Evolutionary conservation across 768 basidiomycete species (phyloP), one percentile per base, ranked within the genome.

Genomic region (Boletus sensibilis): DNA sequence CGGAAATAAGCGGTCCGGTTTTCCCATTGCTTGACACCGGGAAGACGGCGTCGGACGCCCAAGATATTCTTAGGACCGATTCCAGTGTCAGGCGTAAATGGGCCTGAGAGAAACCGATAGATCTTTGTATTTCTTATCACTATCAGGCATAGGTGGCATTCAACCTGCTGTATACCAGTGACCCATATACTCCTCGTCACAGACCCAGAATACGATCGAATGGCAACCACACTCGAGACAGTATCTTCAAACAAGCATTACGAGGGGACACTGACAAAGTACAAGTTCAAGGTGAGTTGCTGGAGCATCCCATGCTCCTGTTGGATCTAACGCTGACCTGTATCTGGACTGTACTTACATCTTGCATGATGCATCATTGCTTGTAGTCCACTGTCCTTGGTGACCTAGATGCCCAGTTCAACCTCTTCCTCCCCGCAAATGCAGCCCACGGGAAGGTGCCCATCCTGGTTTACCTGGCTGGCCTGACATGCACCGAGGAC

Each of bases 401-500:
- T 35, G 86, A 83, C 46, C 78, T 85, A 14, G 69, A 79, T 55
- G 81, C 95, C 7, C 78, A 84, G 44, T 92, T 98, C 80, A 98
- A 98, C 72, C 73, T 98, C 61, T 99, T 91, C 74, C 65, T 98
- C 7, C 96, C 97, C 2, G 75, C 77, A 12, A 79, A 82, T 48
- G 80, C 85, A 1, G 60, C 70, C 25, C 71, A 39, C 82, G 86
- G 64, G 79, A 82, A 59, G 74, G 85, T 82, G 3, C 85, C 85
- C 0, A 75, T 98, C 2, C 75, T 99, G 9, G 79, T 90, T 57
- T 99, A 94, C 73, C 86, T 98, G 47, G 86, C 94, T 12, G 96
- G 94, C 2, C 72, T 96, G 52, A 88, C 87, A 5, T 96, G 94
- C 73, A 94, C 84, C 10, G 94, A 97, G 71, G 94, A 99, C 68